Percentiles rank a stretch among this genome's conserved stretches.
Evolutionary conservation across 1,139 yeast species (phyloP).

Genomic region (Scheffersomyces titani): DNA sequence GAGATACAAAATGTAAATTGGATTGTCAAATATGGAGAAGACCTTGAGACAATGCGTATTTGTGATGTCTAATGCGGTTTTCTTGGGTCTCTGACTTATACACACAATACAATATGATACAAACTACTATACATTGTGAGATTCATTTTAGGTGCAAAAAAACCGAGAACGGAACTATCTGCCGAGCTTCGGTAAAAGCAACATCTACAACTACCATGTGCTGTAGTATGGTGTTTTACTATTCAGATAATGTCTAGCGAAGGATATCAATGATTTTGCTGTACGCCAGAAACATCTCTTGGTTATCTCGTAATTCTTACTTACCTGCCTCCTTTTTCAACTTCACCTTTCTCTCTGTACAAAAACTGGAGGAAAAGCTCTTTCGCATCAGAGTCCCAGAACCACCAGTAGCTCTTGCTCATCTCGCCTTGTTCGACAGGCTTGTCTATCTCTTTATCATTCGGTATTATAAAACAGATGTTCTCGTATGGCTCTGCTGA

Average conservation of each 20-base stretch:
- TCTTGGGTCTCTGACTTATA: neutral
- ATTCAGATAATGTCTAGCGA: no score
- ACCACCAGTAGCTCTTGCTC: conserved; percentile 60
- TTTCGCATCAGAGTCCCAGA: conserved; percentile 68
- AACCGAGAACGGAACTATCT: neutral
- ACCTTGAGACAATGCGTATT: neutral
- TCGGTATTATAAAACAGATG: conserved; percentile 68
- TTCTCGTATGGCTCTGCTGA: conserved; percentile 87
- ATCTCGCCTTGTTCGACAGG: conserved; percentile 32
- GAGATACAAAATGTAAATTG: neutral
- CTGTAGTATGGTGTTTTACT: no score
- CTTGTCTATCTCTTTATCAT: conserved; percentile 52
- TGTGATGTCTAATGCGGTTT: neutral
- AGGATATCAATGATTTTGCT: no score
- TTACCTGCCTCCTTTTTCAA: neutral
- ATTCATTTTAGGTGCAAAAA: neutral
- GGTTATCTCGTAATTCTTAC: neutral
- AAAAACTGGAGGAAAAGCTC: conserved; percentile 71
- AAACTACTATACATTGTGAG: neutral
- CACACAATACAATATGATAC: neutral
- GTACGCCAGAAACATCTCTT: no score
- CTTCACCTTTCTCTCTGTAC: conserved; percentile 30
- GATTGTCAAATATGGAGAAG: neutral
- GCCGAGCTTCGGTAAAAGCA: neutral
- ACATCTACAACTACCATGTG: no score